Evolutionary conservation across 2,329 filamentous ascomycete species (phyloP), one percentile per base, ranked within the genome.

Genomic region (Hymenoscyphus scutula): DNA sequence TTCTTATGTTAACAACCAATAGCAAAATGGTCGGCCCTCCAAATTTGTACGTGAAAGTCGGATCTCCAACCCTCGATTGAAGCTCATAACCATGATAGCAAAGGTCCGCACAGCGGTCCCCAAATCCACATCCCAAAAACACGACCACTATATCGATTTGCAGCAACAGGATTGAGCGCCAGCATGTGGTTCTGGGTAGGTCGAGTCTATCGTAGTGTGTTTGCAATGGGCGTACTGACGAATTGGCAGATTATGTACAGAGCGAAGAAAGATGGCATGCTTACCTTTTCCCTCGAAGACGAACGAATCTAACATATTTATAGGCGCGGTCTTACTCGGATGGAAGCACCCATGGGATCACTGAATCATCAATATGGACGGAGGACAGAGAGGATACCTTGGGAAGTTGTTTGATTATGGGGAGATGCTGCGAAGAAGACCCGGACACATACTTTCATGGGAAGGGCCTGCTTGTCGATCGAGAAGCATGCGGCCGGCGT

Each of bases 111-210:
- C 70, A 72, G 74, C 66, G 82, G 84, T 74, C 82, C 82, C 7
- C 32, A 34, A 61, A 77, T 84, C 70, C 79, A 82, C 74, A 77
- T 89, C 74, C 86, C 84, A 74, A 84, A 83, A 37, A 83, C 79
- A 56, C 82, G 85, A 66, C 86, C 86, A 54, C 74, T 97, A 69
- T 97, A 98, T 82, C 87, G 91, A 75, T 89, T 94, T 77, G 85
- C 88, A 63, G 94, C 91, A 55, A 97, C 92, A 53, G 91, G 89
- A 65, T 83, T 99, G 67, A 91, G 92, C 70, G 95, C 95, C 61
- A 91, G 90, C 80, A 99, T 98, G 95, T 99, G 95, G 95, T 98
- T 99, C 80, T 99, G 95, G 78, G 93, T 98, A 85, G 75, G 89
- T 81, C 61, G 64, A 56, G 63, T 54, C 6, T 27, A n/a, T 17